Conservation (phyloP, 257 asterid species). For the Jasminum sambac region DNA sequence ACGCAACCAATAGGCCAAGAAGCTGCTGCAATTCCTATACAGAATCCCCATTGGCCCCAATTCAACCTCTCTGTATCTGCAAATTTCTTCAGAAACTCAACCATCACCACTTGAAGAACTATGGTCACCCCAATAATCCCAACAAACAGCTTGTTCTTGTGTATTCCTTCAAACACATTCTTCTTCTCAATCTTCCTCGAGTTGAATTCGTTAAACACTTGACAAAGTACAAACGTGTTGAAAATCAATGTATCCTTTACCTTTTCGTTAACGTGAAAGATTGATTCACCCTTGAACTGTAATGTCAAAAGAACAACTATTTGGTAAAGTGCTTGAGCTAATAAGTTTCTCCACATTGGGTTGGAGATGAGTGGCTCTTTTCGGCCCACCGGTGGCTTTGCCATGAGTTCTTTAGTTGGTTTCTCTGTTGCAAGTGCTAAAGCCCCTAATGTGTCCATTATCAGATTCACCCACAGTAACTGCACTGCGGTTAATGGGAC, state of each 20-base stretch:
- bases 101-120: constrained; percentile 40
- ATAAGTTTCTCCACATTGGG: constrained; percentile 53
- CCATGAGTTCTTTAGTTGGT: constrained; percentile 45
- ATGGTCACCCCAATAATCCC: constrained; percentile 35
- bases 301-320: constrained; percentile 34
- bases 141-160: constrained; percentile 36
- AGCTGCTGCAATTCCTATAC: constrained; percentile 35
- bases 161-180: constrained; percentile 36
- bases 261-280: constrained; percentile 29
- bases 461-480: constrained; percentile 48
- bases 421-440: constrained; percentile 51
- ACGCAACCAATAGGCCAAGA: constrained; percentile 44
- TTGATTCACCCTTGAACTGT: constrained; percentile 40
- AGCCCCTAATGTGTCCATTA: constrained; percentile 54
- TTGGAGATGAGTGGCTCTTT: constrained; percentile 46
- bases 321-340: constrained; percentile 45
- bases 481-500: constrained; percentile 73
- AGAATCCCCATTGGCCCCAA: constrained; percentile 42
- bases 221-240: constrained; percentile 35
- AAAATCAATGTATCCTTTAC: constrained; percentile 36
- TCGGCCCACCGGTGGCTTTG: constrained; percentile 45
- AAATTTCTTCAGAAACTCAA: constrained; percentile 35
- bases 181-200: constrained; percentile 32
- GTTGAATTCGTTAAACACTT: constrained; percentile 38
- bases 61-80: constrained; percentile 41